Conservation (phyloP, 495 filamentous ascomycete species). For the Penicillium longicatenatum region DNA sequence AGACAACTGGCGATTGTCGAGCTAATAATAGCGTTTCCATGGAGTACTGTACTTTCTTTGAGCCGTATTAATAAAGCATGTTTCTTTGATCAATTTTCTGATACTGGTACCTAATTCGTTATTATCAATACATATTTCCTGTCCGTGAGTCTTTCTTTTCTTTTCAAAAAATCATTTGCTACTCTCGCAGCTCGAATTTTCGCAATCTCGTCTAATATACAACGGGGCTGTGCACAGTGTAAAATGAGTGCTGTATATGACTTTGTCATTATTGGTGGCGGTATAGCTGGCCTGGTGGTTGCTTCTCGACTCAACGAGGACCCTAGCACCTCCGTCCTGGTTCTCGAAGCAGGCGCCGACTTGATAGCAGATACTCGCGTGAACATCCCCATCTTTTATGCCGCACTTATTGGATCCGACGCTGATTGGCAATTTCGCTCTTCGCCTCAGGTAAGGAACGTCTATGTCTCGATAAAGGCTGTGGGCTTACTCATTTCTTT, state of each 20-base stretch:
- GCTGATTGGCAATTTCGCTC: constrained; percentile 56
- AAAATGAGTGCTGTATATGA: constrained; percentile 3
- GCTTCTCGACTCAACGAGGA: neutral
- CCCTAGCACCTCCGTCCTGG: constrained; percentile 22
- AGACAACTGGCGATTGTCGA: neutral
- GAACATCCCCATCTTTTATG: constrained; percentile 40
- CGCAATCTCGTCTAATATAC: neutral
- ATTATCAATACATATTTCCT: neutral
- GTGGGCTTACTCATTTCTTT: neutral
- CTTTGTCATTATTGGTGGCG: neutral
- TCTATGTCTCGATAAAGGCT: neutral
- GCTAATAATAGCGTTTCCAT: neutral
- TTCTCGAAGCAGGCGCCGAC: constrained; percentile 53
- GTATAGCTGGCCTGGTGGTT: neutral
- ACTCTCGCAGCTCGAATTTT: neutral
- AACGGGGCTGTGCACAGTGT: neutral
- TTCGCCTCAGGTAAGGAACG: constrained; percentile 44
- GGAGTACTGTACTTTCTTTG: neutral
- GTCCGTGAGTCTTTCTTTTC: neutral
- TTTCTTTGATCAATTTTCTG: neutral
- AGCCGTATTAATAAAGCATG: neutral
- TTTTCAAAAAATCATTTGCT: neutral
- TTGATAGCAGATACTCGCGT: constrained; percentile 41
- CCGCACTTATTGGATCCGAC: constrained; percentile 41
- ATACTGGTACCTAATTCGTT: neutral